Base-by-base conservation (phyloP, 257 asterid species). In the Gentiana dahurica region DNA sequence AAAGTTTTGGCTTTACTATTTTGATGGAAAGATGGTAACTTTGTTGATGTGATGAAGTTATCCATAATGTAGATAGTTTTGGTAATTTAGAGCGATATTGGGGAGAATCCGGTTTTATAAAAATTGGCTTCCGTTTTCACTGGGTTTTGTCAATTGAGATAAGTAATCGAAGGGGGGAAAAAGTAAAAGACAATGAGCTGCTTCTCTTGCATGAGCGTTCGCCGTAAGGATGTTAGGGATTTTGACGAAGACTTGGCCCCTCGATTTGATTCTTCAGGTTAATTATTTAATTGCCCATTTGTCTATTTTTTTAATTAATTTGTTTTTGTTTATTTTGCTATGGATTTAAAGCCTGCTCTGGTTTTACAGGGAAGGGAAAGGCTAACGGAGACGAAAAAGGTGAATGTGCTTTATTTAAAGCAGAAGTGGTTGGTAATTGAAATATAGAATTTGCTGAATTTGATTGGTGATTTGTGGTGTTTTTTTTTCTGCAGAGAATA, bases 191-290 rank as follows among this genome's bases (percentile, higher is more conserved):
- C 53, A 47, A 89, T 89, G 97, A 76, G 84, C 37, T 89, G 97
- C 39, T 89, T 89, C 72, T 67, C 87, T 78, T 86, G 95, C 75
- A 73, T 81, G 44, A 75, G 67, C 37, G 78, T 74, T 65, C 68
- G 69, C 57, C 75, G 46, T n/a, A 81, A 81, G 75, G 75, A 79
- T 73, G 80, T 60, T 43, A 73, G 77, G 64, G 86, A 79, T 57
- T 79, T 64, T 73, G 84, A 78, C 63, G 94, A 74, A 54, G 81
- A 78, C 38, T 49, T 74, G 60, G 57, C 63, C 58, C 77, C 79
- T 43, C 73, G 81, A 74, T 41, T n/a, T 48, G 66, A 65, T 60
- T 68, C 74, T 50, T 54, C 78, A 66, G 97, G 97, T 83, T 8
- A 11, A 60, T n/a, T 38, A 24, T 15, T 5, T 54, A 1, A 11